These are phyloP conservation scores for Durusdinium trenchii DNA, from an alignment of 73 alveolate genomes.

Conservation along the genomic window DNA sequence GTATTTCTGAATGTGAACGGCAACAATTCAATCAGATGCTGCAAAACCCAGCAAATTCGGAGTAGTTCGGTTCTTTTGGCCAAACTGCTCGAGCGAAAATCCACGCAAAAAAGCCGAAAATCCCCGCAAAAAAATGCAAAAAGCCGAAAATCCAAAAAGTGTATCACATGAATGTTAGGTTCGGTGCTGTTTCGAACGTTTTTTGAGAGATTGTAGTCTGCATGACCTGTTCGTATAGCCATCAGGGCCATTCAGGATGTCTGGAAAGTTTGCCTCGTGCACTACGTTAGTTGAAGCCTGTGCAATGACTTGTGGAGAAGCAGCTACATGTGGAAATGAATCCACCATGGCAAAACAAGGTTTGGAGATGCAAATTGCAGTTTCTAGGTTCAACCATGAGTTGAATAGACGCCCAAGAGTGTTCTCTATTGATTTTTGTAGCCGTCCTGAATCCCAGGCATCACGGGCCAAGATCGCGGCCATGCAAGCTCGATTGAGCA, in stretches of 20 bases:
- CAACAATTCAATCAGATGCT: not conserved
- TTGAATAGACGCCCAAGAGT: not conserved
- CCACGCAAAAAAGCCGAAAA: constrained; percentile 16
- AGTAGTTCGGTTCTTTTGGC: not conserved
- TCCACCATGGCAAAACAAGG: too few relatives aligned
- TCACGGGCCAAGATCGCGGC: constrained; percentile 28
- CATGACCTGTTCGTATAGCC: not conserved
- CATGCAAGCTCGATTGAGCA: constrained; percentile 38
- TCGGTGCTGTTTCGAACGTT: not conserved
- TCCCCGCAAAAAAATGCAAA: constrained; percentile 47
- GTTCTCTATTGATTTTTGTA: not conserved
- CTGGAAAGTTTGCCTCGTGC: not conserved
- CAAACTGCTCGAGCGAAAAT: not conserved
- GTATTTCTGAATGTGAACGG: not conserved
- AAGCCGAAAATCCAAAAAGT: constrained; percentile 9
- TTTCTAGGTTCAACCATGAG: not conserved
- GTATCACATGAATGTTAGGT: not conserved
- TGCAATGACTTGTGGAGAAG: not conserved
- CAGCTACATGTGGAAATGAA: not conserved
- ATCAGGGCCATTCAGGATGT: not conserved
- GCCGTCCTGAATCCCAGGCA: not conserved
- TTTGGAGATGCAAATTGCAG: not conserved
- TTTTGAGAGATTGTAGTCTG: not conserved
- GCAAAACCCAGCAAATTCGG: not conserved
- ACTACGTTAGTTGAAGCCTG: not conserved